phyloP scores from a whole-genome alignment of 2,329 filamentous ascomycete genomes.

The Aureobasidium vineae region DNA sequence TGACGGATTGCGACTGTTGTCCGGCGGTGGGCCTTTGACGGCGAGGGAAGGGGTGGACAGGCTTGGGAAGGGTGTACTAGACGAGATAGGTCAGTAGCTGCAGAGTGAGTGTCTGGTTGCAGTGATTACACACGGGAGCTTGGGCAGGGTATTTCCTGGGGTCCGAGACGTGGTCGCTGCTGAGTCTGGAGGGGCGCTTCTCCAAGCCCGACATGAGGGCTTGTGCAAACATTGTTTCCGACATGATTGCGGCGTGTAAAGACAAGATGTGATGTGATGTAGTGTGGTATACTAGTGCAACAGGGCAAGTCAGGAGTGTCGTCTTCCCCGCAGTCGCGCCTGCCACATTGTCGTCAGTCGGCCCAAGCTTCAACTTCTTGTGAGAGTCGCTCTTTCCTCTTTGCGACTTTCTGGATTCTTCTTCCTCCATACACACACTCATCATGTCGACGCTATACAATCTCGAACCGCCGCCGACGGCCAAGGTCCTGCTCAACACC shows the following conservation, averaged over 20 bases:
- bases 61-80: slow-evolving; percentile 70
- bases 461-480: slow-evolving; percentile 90
- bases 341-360: slow-evolving; percentile 10
- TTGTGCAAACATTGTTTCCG: slow-evolving; percentile 78
- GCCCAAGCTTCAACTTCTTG: slow-evolving; percentile 22
- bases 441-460: slow-evolving; percentile 88
- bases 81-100: neutral
- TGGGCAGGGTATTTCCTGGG: slow-evolving; percentile 73
- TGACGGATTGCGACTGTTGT: slow-evolving; percentile 44
- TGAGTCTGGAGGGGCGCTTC: slow-evolving; percentile 73
- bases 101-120: neutral
- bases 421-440: slow-evolving; percentile 25
- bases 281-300: neutral
- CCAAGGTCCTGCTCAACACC: slow-evolving; percentile 86
- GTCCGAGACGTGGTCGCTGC: slow-evolving; percentile 88
- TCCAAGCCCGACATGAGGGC: slow-evolving; percentile 79
- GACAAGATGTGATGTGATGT: neutral
- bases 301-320: neutral
- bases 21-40: slow-evolving; percentile 45
- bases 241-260: slow-evolving; percentile 28
- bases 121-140: slow-evolving; percentile 61
- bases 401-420: neutral
- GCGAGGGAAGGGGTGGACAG: slow-evolving; percentile 54
- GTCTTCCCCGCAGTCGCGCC: neutral
- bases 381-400: neutral